These are phyloP conservation scores for Vishniacozyma victoriae DNA, from an alignment of 768 basidiomycete species.

Conservation along the genomic window DNA sequence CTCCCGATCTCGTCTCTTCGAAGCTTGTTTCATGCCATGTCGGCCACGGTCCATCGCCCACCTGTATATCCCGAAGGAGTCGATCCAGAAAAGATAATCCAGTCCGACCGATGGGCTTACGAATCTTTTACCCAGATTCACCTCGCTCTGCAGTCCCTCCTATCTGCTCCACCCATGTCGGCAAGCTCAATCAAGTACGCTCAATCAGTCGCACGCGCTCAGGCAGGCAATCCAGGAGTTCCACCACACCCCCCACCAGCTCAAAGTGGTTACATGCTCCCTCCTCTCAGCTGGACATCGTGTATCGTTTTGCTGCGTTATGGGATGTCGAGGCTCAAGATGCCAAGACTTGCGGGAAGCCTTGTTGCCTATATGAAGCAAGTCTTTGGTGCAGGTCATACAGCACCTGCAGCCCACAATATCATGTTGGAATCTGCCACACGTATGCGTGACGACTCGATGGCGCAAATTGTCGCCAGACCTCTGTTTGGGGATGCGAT, in stretches of 20 bases:
- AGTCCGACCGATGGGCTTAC: constrained; percentile 33
- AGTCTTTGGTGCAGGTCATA: constrained; percentile 14
- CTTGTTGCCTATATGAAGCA: constrained; percentile 23
- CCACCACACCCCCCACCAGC: background rate
- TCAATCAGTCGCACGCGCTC: background rate
- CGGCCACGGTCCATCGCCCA: constrained; percentile 19
- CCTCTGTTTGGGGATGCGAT: background rate
- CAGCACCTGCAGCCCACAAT: constrained; percentile 16
- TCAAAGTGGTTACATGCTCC: constrained; percentile 18
- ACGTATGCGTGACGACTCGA: constrained; percentile 3
- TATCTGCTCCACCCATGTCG: constrained; percentile 37
- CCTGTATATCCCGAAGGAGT: constrained; percentile 34
- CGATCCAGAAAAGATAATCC: constrained; percentile 4
- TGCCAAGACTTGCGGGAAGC: constrained; percentile 8
- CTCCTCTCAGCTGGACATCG: constrained; percentile 23
- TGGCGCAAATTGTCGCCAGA: constrained; percentile 8
- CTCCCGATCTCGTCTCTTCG: constrained; percentile 35
- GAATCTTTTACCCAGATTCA: constrained; percentile 42
- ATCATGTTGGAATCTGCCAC: constrained; percentile 13
- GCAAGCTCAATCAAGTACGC: constrained; percentile 4
- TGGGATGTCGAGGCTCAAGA: constrained; percentile 14
- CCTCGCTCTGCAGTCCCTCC: constrained; percentile 40
- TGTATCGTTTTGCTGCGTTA: constrained; percentile 29
- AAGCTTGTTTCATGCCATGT: constrained; percentile 26
- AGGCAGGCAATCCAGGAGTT: background rate